Conservation (phyloP, 208 protist genomes). For the Lotmaria passim region DNA sequence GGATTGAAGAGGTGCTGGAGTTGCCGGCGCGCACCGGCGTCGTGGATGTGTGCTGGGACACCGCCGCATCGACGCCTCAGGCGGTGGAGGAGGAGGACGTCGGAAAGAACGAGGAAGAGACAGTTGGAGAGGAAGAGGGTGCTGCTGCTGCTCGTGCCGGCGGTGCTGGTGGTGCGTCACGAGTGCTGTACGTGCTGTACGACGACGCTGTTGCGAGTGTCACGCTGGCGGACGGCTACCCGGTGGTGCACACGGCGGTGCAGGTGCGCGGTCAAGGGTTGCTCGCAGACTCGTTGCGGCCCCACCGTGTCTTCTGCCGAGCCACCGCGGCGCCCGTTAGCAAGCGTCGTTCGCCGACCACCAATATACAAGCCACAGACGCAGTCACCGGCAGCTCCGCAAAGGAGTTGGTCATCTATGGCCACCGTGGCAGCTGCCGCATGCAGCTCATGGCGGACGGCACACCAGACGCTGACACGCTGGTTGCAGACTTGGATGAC, state of each 20-base stretch:
- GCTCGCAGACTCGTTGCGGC: slow-evolving; percentile 27
- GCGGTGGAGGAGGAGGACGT: background rate
- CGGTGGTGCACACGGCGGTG: slow-evolving; percentile 45
- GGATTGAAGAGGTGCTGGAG: slow-evolving; percentile 65
- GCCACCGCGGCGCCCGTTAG: background rate
- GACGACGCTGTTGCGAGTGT: slow-evolving; percentile 70
- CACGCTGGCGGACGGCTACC: slow-evolving; percentile 57
- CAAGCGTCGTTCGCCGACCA: too few species aligned
- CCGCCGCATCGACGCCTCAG: slow-evolving; percentile 3
- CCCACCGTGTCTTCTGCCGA: slow-evolving; percentile 28
- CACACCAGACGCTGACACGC: slow-evolving; percentile 54
- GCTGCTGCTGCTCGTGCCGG: background rate
- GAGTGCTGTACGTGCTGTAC: slow-evolving; percentile 57
- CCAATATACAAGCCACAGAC: too few species aligned
- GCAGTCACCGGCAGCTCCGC: background rate
- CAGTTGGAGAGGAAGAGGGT: background rate
- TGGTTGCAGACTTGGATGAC: slow-evolving; percentile 36
- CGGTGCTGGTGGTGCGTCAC: background rate
- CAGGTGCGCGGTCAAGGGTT: slow-evolving; percentile 27
- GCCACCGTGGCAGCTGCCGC: slow-evolving; percentile 47
- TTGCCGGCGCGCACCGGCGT: slow-evolving; percentile 63
- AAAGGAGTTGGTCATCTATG: slow-evolving; percentile 43
- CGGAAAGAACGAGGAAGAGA: background rate
- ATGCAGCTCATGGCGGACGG: slow-evolving; percentile 54
- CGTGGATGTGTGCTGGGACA: slow-evolving; percentile 61